Evolutionary conservation across 2,329 filamentous ascomycete genomes (phyloP).

Genomic region (Cladosporium oxysporum): DNA sequence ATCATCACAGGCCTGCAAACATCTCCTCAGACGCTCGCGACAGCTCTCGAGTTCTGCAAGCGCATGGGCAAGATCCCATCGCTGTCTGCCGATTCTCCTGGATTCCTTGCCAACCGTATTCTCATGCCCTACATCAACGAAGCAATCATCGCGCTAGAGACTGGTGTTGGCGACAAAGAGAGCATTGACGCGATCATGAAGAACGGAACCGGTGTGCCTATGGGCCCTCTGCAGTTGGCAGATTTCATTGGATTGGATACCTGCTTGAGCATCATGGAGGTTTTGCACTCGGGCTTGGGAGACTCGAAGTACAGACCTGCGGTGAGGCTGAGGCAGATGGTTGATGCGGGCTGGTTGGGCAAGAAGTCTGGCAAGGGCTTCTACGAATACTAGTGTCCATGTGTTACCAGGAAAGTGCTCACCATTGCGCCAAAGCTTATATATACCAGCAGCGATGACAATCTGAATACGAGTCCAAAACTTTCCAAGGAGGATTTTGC

Average conservation of each 20-base stretch:
- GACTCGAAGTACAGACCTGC: slow-evolving; percentile 95
- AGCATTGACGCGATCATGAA: slow-evolving; percentile 99
- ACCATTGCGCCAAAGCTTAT: not conserved
- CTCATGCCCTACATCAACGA: slow-evolving; percentile 99
- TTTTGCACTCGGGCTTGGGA: slow-evolving; percentile 84
- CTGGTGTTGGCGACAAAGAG: slow-evolving; percentile 82
- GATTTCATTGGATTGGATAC: slow-evolving; percentile 98
- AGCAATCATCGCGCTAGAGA: slow-evolving; percentile 93
- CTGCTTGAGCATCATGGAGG: slow-evolving; percentile 95
- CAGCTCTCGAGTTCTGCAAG: slow-evolving; percentile 81
- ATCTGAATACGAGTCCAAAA: not conserved
- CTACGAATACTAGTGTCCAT: slow-evolving; percentile 52
- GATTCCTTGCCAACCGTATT: slow-evolving; percentile 94
- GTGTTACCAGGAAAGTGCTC: not conserved
- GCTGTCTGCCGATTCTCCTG: slow-evolving; percentile 83
- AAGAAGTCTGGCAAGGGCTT: slow-evolving; percentile 98
- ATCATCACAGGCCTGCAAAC: slow-evolving; percentile 96
- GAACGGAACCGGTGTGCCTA: slow-evolving; percentile 97
- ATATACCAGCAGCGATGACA: not conserved
- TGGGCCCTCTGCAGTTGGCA: slow-evolving; percentile 90
- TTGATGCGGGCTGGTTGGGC: slow-evolving; percentile 94
- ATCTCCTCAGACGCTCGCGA: slow-evolving; percentile 75
- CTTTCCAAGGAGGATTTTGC: not conserved
- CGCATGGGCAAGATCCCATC: slow-evolving; percentile 92
- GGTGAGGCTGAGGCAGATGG: slow-evolving; percentile 88